phyloP scores from a whole-genome alignment of 176 grass and related monocot species.

The Carex littledalei region DNA sequence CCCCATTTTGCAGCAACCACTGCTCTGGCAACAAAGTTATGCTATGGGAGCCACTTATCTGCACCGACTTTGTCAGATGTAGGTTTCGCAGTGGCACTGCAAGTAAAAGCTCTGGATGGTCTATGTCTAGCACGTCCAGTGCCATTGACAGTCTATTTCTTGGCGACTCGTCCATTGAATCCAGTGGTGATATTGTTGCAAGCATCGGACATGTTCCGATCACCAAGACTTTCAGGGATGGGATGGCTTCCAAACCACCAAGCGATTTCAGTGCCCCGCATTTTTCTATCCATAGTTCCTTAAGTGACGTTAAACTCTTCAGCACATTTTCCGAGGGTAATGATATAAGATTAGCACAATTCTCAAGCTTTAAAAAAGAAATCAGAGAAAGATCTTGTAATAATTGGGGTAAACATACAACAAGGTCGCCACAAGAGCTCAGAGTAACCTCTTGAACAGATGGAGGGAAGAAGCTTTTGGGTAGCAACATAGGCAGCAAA shows the following conservation, averaged over 20 bases:
- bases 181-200: not conserved
- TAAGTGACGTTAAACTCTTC: not conserved
- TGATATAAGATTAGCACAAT: not conserved
- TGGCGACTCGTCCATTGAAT: not conserved
- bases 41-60: not conserved
- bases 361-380: not conserved
- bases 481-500: not conserved
- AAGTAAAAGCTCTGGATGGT: not conserved
- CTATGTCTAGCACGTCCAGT: not conserved
- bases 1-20: not conserved
- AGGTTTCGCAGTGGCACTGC: not conserved
- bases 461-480: not conserved
- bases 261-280: not conserved
- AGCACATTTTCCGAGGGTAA: not conserved
- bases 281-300: not conserved
- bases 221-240: not conserved
- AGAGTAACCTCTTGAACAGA: not conserved
- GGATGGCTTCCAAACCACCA: slow-evolving; percentile 4
- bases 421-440: not conserved
- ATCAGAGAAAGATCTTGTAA: not conserved
- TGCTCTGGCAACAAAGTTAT: not conserved
- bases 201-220: not conserved
- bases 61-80: not conserved
- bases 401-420: not conserved
- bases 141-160: not conserved